Conservation (phyloP, 2,329 filamentous ascomycete species). For the Mariannaea elegans region DNA sequence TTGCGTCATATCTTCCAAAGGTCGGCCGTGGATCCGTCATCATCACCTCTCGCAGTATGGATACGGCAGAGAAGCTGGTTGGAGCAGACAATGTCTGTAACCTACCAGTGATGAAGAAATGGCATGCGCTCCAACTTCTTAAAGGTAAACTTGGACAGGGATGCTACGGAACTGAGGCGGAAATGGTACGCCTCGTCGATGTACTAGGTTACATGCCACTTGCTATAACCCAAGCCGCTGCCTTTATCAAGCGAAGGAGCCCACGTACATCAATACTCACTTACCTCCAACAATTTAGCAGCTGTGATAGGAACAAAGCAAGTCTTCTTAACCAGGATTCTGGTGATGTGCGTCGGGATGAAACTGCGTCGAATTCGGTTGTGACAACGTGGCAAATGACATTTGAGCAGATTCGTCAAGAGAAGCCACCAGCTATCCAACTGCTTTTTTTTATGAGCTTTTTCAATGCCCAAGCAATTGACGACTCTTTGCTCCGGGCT, state of each 20-base stretch:
- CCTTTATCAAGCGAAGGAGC: slow-evolving; percentile 36
- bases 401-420: slow-evolving; percentile 10
- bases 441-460: slow-evolving; percentile 28
- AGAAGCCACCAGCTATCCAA: slow-evolving; percentile 10
- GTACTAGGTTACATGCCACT: too few relatives aligned
- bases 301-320: slow-evolving; percentile 38
- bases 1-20: background rate
- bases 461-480: slow-evolving; percentile 22
- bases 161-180: background rate
- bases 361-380: slow-evolving; percentile 14
- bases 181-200: background rate
- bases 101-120: background rate
- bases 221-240: slow-evolving; percentile 36
- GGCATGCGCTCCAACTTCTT: background rate
- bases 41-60: background rate
- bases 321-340: slow-evolving; percentile 38
- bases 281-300: slow-evolving; percentile 45
- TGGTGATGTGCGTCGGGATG: slow-evolving; percentile 25
- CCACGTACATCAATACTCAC: slow-evolving; percentile 33
- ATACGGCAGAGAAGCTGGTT: background rate
- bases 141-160: background rate
- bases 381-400: slow-evolving; percentile 21
- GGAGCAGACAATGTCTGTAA: background rate
- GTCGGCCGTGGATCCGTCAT: background rate
- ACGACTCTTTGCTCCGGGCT: background rate